Conservation (phyloP, 805 yeast species). For the Ogataea populi-albae region DNA sequence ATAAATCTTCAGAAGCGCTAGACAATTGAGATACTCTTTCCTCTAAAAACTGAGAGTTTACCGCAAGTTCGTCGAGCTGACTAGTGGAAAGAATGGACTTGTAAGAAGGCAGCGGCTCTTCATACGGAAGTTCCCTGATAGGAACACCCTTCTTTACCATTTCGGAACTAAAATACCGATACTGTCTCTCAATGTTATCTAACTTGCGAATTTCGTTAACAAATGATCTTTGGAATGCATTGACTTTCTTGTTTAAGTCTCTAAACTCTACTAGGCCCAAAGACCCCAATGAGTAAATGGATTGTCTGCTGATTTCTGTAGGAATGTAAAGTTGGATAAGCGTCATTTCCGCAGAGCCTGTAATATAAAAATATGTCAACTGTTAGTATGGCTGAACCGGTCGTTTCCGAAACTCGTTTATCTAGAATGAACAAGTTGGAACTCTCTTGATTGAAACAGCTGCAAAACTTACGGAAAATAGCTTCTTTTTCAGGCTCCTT, state of each 20-base stretch:
- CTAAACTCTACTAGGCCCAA: conserved; percentile 84
- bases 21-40: conserved; percentile 69
- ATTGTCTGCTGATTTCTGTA: conserved; percentile 82
- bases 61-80: conserved; percentile 68
- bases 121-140: conserved; percentile 21
- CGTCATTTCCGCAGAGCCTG: conserved; percentile 95
- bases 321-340: conserved; percentile 89
- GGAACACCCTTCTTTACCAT: conserved; percentile 40
- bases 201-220: conserved; percentile 82
- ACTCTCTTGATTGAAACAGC: too few species aligned
- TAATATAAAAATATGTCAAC: not conserved
- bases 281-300: conserved; percentile 82
- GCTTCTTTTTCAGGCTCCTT: conserved; percentile 22
- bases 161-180: conserved; percentile 50
- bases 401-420: too few species aligned
- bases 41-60: conserved; percentile 65
- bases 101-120: conserved; percentile 20
- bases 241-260: conserved; percentile 80
- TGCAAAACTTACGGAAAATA: conserved; percentile 28
- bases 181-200: conserved; percentile 88
- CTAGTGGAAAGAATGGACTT: conserved; percentile 25
- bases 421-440: too few species aligned
- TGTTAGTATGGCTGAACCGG: conserved; percentile 4
- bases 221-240: conserved; percentile 85
- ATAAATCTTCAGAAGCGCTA: conserved; percentile 63